These are phyloP conservation scores for Erysimum pusillum DNA, from an alignment of 441 rosid species.

Conservation along the genomic window DNA sequence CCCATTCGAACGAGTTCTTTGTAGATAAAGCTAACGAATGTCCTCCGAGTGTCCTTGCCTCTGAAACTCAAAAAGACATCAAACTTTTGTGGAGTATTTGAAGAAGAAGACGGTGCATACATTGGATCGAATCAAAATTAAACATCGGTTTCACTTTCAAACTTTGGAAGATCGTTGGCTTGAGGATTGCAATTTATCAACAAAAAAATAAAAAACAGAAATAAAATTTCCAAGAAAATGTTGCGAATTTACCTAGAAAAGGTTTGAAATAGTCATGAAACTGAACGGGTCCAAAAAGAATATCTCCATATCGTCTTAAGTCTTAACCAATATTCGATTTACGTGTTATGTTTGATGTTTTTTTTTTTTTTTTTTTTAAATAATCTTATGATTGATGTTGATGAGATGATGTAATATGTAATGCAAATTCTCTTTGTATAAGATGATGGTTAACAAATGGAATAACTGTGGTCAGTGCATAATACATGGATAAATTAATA, in stretches of 20 bases:
- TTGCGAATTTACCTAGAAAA: background rate
- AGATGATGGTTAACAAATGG: too few species aligned
- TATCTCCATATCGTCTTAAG: background rate
- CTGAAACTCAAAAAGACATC: conserved; percentile 74
- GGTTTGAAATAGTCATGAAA: background rate
- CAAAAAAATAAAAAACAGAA: background rate
- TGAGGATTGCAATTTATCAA: background rate
- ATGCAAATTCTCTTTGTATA: too few species aligned
- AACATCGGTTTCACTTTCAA: background rate
- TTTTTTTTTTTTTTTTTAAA: too few species aligned
- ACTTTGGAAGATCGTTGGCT: background rate
- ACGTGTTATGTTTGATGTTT: background rate
- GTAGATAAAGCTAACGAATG: conserved; percentile 50
- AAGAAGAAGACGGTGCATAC: conserved; percentile 22
- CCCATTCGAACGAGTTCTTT: conserved; percentile 36
- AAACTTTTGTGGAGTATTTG: conserved; percentile 3
- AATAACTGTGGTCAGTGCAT: too few species aligned
- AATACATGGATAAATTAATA: too few species aligned
- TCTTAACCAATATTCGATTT: background rate
- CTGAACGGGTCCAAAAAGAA: conserved; percentile 1
- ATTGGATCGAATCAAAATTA: background rate
- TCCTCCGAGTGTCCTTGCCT: conserved; percentile 57
- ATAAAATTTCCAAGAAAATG: conserved; percentile 12
- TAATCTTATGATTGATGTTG: background rate
- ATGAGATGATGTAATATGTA: too few species aligned